phyloP scores from a whole-genome alignment of 2,329 filamentous ascomycete genomes.

The Neocucurbitaria cava region DNA sequence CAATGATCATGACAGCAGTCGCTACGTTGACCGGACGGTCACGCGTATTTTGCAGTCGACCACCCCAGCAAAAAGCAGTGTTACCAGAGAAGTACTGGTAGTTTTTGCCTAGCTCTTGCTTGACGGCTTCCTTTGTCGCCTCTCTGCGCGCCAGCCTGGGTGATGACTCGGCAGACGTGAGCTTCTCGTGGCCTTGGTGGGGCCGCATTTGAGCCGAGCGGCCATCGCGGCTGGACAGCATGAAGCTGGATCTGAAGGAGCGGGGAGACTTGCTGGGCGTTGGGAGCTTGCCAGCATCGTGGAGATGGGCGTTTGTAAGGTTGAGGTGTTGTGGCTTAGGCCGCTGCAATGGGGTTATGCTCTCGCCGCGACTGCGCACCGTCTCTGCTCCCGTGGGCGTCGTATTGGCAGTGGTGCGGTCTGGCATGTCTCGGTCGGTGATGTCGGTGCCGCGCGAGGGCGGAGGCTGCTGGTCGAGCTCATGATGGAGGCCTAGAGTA shows the following conservation, averaged over 20 bases:
- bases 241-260: slow-evolving; percentile 79
- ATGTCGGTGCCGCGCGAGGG: slow-evolving; percentile 81
- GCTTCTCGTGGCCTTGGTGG: slow-evolving; percentile 73
- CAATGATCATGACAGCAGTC: slow-evolving; percentile 79
- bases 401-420: slow-evolving; percentile 75
- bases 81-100: slow-evolving; percentile 95
- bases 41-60: slow-evolving; percentile 85
- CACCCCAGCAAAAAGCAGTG: slow-evolving; percentile 85
- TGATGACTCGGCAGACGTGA: slow-evolving; percentile 81
- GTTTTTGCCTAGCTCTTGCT: slow-evolving; percentile 69
- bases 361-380: slow-evolving; percentile 74
- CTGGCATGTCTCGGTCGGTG: slow-evolving; percentile 75
- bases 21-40: slow-evolving; percentile 88
- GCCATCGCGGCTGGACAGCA: slow-evolving; percentile 66
- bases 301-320: slow-evolving; percentile 66
- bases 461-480: slow-evolving; percentile 54
- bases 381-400: slow-evolving; percentile 70
- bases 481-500: slow-evolving; percentile 44
- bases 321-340: slow-evolving; percentile 64
- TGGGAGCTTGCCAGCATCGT: slow-evolving; percentile 59
- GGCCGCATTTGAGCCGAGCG: slow-evolving; percentile 55
- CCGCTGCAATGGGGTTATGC: slow-evolving; percentile 76
- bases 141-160: slow-evolving; percentile 65
- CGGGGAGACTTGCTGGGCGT: slow-evolving; percentile 74
- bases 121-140: slow-evolving; percentile 46